A percentile compares a stretch with the other conserved stretches of the same genome.
Evolutionary conservation across 2,329 filamentous ascomycete species (phyloP).

Genomic region (Hypomyces perniciosus): DNA sequence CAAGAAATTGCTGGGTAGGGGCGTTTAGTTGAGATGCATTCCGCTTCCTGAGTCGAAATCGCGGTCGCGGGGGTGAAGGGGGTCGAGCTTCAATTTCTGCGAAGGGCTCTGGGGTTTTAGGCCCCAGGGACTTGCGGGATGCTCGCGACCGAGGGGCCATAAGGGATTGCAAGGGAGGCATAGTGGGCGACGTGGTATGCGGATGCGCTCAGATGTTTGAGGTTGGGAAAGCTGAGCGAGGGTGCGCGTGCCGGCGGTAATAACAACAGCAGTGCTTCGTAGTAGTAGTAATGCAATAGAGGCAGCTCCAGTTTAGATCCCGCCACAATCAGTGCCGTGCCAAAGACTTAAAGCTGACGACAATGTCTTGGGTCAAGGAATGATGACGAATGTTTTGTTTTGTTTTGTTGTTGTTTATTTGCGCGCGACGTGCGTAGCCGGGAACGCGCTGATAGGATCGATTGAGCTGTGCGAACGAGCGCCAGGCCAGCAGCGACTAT

Average conservation of each 20-base stretch:
- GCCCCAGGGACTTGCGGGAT: constrained; percentile 34
- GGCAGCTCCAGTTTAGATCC: background rate
- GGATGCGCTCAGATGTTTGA: background rate
- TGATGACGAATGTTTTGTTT: background rate
- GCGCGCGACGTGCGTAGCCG: background rate
- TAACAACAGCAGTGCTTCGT: background rate
- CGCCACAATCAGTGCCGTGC: background rate
- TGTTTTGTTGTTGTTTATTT: background rate
- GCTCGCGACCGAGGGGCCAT: constrained; percentile 39
- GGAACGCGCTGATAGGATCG: background rate
- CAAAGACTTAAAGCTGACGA: constrained; percentile 7
- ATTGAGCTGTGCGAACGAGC: background rate
- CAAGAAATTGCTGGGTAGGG: constrained; percentile 61
- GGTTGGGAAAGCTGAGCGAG: background rate
- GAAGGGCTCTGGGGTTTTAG: constrained; percentile 49
- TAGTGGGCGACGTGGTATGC: constrained; percentile 25
- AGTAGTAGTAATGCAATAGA: constrained; percentile 1
- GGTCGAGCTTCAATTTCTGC: constrained; percentile 30
- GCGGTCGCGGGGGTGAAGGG: constrained; percentile 47
- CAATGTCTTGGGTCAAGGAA: constrained; percentile 10
- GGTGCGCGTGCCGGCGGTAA: background rate
- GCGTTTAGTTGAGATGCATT: constrained; percentile 47
- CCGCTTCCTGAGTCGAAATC: constrained; percentile 51
- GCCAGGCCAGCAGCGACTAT: background rate
- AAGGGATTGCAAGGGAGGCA: constrained; percentile 42